Evolutionary conservation across 2,329 filamentous ascomycete species (phyloP), one percentile per base, ranked within the genome.

Genomic region (Apiospora marii): DNA sequence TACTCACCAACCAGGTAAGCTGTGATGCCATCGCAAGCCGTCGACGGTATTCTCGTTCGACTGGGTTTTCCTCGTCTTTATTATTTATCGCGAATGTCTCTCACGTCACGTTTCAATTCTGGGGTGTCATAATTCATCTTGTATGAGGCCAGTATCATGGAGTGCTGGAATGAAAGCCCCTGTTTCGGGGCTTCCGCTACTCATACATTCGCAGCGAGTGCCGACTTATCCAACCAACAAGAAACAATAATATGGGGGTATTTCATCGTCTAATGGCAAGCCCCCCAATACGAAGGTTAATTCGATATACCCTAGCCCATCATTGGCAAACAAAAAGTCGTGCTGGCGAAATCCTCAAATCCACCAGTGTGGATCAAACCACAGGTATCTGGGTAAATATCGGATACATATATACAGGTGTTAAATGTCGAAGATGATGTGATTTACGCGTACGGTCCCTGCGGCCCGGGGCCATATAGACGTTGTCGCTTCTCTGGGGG

Each of bases 401-500:
- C 34, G 68, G 68, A 49, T 41, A 51, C 46, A 51, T 70, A 71
- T 71, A 71, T 71, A 71, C 51, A 71, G 19, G 51, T 44, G 27
- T 46, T 30, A 49, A 49, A 61, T 64, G 41, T 48, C 30, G 51
- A 30, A 61, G 41, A 46, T 12, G 53, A 16, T 24, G 37, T 43
- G 16, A 19, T 34, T 48, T 71, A 48, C n/a, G 69, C 69, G 41
- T 64, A 71, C 37, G 51, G 51, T 22, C 69, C 69, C 34, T 67
- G 69, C 16, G 48, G 67, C 10, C 67, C 68, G 30, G 69, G 69
- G 16, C 51, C 69, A 48, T 71, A 71, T 19, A 74, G 51, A 34
- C 73, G 73, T 37, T 74, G 73, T 41, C 73, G 69, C 67, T 74
- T 74, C 49, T 72, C 73, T 6, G 71, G 73, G 2, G 73, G 73